These are phyloP conservation scores for Beauveria bassiana DNA, from an alignment of 2,329 filamentous ascomycete species.

Conservation along the genomic window DNA sequence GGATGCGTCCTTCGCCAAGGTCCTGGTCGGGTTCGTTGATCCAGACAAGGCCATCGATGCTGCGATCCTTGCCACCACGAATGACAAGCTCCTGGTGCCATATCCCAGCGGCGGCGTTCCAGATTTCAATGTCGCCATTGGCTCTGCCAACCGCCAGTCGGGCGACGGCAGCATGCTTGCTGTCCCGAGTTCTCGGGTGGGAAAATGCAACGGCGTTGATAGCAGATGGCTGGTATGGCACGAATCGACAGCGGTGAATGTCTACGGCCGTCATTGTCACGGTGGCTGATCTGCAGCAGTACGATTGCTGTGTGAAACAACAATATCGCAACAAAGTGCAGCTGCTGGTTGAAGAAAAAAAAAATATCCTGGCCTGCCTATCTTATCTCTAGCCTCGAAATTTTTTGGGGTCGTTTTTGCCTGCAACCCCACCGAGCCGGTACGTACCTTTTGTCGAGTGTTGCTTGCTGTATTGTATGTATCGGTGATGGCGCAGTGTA, in stretches of 20 bases:
- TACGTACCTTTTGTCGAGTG: neutral
- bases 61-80: slow-evolving; percentile 73
- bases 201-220: slow-evolving; percentile 96
- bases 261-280: slow-evolving; percentile 55
- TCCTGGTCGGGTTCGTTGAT: slow-evolving; percentile 74
- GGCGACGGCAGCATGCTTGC: slow-evolving; percentile 46
- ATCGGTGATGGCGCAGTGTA: neutral
- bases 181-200: slow-evolving; percentile 50
- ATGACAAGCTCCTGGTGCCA: slow-evolving; percentile 92
- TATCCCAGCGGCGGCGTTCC: slow-evolving; percentile 74
- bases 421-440: neutral
- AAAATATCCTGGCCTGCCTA: slow-evolving; percentile 18
- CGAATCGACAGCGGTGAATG: slow-evolving; percentile 93
- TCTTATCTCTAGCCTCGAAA: slow-evolving; percentile 17
- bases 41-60: slow-evolving; percentile 87
- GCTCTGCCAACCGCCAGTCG: slow-evolving; percentile 83
- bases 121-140: slow-evolving; percentile 96
- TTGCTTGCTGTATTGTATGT: neutral
- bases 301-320: neutral
- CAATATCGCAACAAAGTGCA: neutral
- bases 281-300: slow-evolving; percentile 8
- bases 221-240: slow-evolving; percentile 81
- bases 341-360: slow-evolving; percentile 17
- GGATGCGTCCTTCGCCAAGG: slow-evolving; percentile 51
- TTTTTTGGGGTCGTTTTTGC: slow-evolving; percentile 18